Evolutionary conservation across 2,329 filamentous ascomycete species (phyloP), one percentile per base, ranked within the genome.

Genomic region (Venturia pyrina): DNA sequence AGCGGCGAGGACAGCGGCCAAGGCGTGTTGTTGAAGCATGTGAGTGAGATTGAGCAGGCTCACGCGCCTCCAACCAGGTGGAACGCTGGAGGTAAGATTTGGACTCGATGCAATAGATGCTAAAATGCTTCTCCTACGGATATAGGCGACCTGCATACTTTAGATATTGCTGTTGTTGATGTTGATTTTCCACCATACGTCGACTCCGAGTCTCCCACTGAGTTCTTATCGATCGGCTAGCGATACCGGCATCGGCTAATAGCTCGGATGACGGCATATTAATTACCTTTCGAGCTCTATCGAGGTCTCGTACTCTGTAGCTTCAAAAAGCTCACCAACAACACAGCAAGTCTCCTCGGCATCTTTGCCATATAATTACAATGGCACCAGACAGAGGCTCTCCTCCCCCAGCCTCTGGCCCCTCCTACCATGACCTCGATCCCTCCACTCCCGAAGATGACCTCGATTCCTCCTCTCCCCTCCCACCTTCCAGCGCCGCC

Each of bases 401-500:
- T 24, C 53, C 21, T 1, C 32, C 53, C 53, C 37, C 53, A 3
- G 19, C 2, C 7, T 59, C 53, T 15, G 28, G 28, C 4, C 53
- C 53, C 5, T 59, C 53, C 53, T 59, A 37, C 53, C 53, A 59
- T 37, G 37, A 32, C 32, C 53, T 59, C 3, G 53, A 37, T n/a
- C 21, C 53, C 28, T 34, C 53, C 53, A 19, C 53, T 6, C 28
- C 53, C 28, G 53, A 59, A 34, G 32, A 59, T 15, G 32, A 59
- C 7, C 53, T 59, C 53, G 53, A 59, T n/a, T 37, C 28, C 28
- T 10, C 28, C 53, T 59, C 28, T n/a, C 50, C 50, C 8, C 53
- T 59, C 28, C 53, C 53, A 59, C 32, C 53, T 3, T 32, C 53
- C 53, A 21, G 17, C 53, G 65, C 65, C 46, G 65, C 66, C n/a